Evolutionary conservation across 1,139 yeast genomes (phyloP), one percentile per base, ranked within the genome.

Genomic region (Nakaseomyces delphensis): DNA sequence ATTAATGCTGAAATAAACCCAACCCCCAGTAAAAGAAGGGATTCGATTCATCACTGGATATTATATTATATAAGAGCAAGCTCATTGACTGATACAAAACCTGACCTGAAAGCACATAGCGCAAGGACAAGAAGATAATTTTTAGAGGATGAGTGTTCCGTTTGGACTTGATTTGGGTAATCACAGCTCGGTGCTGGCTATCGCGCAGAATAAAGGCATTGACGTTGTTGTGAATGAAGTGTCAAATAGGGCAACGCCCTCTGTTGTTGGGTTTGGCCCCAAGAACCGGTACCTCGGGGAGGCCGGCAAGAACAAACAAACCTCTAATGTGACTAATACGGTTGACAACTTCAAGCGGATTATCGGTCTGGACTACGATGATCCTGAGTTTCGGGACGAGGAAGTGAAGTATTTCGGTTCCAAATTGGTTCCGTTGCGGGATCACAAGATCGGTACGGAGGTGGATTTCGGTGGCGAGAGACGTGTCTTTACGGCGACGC

Each of bases 141-240:
- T n/a, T n/a, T n/a, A n/a, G n/a, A 69, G 54, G 42, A 80, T 80
- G 83, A 78, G 85, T 65, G 78, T 85, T 65, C 96, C 97, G 68
- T 85, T 89, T 62, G 98, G 97, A 74, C 83, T 91, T 68, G 98
- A 91, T 78, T 81, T 91, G 66, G 98, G 98, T 72, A 87, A 86
- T 71, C 76, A 78, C 73, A 83, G 76, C 74, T 78, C 94, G 50
- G 96, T 87, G 54, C 77, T 89, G 64, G 97, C 96, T 40, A 94
- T 94, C 64, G 97, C 97, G 49, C 83, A 93, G 68, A 89, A 89
- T 77, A 80, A 97, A 73, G 97, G 97, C 62, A 89, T 91, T 64
- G 98, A 91, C 67, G 81, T 91, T 60, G 85, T 91, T 59, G 96
- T 89, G 70, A 91, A 91, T 67, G 98, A 91, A 69, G 97, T 91